Percentiles rank a stretch among this genome's conserved stretches.
phyloP scores from a whole-genome alignment of 2,329 filamentous ascomycete genomes.

The Trichothecium sympodiale region DNA sequence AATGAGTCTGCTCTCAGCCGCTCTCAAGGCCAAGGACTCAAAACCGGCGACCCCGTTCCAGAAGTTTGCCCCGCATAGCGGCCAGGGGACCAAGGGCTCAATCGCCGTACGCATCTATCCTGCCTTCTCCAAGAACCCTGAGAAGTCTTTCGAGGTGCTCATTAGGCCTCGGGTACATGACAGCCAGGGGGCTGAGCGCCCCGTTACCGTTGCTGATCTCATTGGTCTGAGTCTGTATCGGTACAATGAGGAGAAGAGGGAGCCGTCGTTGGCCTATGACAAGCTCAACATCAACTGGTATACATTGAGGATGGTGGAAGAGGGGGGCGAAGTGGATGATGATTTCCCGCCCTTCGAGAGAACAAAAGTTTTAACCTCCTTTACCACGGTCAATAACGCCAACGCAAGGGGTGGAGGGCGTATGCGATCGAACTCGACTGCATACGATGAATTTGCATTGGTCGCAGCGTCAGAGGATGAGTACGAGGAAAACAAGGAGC shows the following conservation, averaged over 20 bases:
- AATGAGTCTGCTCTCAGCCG: conserved; percentile 59
- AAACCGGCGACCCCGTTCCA: conserved; percentile 64
- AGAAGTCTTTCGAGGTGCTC: conserved; percentile 59
- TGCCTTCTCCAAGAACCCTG: conserved; percentile 54
- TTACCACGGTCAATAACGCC: conserved; percentile 73
- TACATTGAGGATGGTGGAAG: conserved; percentile 73
- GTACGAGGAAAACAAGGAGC: conserved; percentile 55
- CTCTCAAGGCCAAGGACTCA: conserved; percentile 60
- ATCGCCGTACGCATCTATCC: conserved; percentile 69
- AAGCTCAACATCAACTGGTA: conserved; percentile 73
- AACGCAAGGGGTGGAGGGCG: conserved; percentile 53
- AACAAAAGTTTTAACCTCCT: conserved; percentile 63
- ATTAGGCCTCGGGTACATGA: conserved; percentile 60
- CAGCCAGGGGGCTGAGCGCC: conserved; percentile 47
- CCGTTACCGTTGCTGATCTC: conserved; percentile 67
- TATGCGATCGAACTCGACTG: conserved; percentile 58
- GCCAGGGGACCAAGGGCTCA: conserved; percentile 67
- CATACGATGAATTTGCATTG: conserved; percentile 74
- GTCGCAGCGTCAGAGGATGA: conserved; percentile 60
- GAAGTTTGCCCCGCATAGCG: conserved; percentile 63
- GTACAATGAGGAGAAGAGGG: conserved; percentile 65
- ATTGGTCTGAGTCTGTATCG: conserved; percentile 70
- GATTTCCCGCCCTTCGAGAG: conserved; percentile 73
- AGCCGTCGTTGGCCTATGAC: conserved; percentile 52
- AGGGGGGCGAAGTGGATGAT: conserved; percentile 75